phyloP scores from a whole-genome alignment of 257 asterid species.

The Datura wrightii region DNA sequence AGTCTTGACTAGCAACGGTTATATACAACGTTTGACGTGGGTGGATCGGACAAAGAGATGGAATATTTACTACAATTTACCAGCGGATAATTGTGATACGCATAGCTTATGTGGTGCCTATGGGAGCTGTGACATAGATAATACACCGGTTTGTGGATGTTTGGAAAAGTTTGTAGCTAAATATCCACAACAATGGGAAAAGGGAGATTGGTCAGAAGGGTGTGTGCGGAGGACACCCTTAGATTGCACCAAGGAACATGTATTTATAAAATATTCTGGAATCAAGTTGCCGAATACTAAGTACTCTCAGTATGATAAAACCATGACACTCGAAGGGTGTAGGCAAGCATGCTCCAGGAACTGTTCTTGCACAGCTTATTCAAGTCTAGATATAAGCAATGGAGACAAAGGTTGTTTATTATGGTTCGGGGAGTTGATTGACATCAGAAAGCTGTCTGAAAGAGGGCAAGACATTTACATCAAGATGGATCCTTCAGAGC shows the following conservation, averaged over 20 bases:
- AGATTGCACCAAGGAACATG: constrained; percentile 32
- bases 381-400: constrained; percentile 35
- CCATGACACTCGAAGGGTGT: constrained; percentile 30
- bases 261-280: constrained; percentile 20
- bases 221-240: constrained; percentile 35
- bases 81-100: constrained; percentile 28
- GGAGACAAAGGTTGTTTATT: constrained; percentile 47
- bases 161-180: constrained; percentile 34
- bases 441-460: constrained; percentile 33
- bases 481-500: constrained; percentile 39
- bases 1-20: background rate
- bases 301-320: background rate
- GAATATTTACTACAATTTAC: background rate
- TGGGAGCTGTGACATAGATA: constrained; percentile 25
- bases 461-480: constrained; percentile 42
- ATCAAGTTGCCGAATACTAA: constrained; percentile 3
- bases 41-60: constrained; percentile 29
- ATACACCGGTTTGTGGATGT: constrained; percentile 37
- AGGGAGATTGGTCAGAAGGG: constrained; percentile 41
- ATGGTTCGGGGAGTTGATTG: constrained; percentile 40
- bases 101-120: constrained; percentile 23
- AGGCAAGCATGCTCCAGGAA: constrained; percentile 39
- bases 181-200: constrained; percentile 35
- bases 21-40: background rate
- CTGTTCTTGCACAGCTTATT: constrained; percentile 43